Evolutionary conservation across 805 yeast genomes (phyloP).

Genomic region (Cyberlindnera petersonii): DNA sequence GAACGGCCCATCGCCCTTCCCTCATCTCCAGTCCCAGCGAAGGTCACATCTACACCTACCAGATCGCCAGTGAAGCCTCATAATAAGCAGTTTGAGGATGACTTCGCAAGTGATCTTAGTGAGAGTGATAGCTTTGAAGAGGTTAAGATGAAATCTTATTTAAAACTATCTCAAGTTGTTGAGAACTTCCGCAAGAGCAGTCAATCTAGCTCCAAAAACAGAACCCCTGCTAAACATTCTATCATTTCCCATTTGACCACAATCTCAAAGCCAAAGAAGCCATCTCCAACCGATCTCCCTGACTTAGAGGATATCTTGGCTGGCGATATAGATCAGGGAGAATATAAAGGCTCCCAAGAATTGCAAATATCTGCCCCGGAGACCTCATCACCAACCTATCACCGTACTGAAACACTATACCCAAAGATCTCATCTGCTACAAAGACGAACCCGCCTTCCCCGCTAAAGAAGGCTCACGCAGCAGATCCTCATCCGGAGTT

Average conservation of each 20-base stretch:
- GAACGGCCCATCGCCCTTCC: neutral
- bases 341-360: neutral
- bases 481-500: too few relatives aligned
- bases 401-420: conserved; percentile 24
- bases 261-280: neutral
- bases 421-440: conserved; percentile 2
- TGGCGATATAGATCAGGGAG: conserved; percentile 3
- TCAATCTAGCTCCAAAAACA: too few relatives aligned
- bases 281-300: neutral
- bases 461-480: neutral
- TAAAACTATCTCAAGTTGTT: too few relatives aligned
- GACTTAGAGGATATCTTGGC: conserved; percentile 16
- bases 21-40: conserved; percentile 2
- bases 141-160: too few relatives aligned
- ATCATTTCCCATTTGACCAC: too few relatives aligned
- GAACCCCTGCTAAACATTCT: too few relatives aligned
- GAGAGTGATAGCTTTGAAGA: conserved; percentile 9
- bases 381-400: conserved; percentile 29
- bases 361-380: conserved; percentile 21
- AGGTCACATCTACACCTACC: neutral
- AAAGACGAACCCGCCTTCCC: neutral
- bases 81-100: conserved; percentile 18
- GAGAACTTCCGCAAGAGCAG: too few relatives aligned
- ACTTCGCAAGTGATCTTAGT: conserved; percentile 17
- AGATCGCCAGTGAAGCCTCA: conserved; percentile 12